These are phyloP conservation scores for Epichloe baconii DNA, from an alignment of 2,329 filamentous ascomycete species.

Conservation along the genomic window DNA sequence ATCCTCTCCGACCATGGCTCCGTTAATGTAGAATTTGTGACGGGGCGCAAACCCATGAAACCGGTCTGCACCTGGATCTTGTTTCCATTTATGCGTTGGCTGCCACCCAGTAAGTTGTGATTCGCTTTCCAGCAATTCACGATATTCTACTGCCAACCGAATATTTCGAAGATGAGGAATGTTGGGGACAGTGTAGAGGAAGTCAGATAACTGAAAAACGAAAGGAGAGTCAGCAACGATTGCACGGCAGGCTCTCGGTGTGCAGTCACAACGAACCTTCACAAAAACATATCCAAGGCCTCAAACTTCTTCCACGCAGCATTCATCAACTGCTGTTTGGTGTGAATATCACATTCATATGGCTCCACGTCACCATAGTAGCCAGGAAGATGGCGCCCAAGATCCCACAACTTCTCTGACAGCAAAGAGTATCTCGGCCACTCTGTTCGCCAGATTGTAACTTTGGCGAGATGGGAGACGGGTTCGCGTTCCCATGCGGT, in stretches of 20 bases:
- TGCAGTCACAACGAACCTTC: slow-evolving; percentile 31
- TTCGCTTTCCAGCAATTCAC: slow-evolving; percentile 42
- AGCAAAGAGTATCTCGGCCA: slow-evolving; percentile 43
- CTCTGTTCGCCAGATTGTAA: slow-evolving; percentile 46
- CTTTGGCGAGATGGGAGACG: slow-evolving; percentile 40
- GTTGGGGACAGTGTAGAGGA: slow-evolving; percentile 44
- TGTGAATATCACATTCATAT: slow-evolving; percentile 27
- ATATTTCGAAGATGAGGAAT: slow-evolving; percentile 45
- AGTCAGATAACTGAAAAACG: slow-evolving; percentile 39
- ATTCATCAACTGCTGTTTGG: slow-evolving; percentile 31
- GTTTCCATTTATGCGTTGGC: slow-evolving; percentile 41
- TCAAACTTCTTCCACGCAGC: slow-evolving; percentile 41
- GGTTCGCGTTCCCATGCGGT: slow-evolving; percentile 45
- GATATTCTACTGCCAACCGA: slow-evolving; percentile 43
- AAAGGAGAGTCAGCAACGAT: background rate
- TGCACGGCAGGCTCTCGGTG: background rate
- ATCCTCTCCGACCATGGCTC: slow-evolving; percentile 38
- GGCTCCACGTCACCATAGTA: slow-evolving; percentile 38
- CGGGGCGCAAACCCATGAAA: slow-evolving; percentile 41
- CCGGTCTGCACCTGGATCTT: slow-evolving; percentile 41
- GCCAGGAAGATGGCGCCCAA: slow-evolving; percentile 38
- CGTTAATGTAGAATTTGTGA: slow-evolving; percentile 46
- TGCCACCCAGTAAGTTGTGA: slow-evolving; percentile 28
- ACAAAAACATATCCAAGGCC: slow-evolving; percentile 51
- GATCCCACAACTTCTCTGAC: slow-evolving; percentile 33